phyloP scores from a whole-genome alignment of 169 alveolate genomes.

The Plasmodium inui region DNA sequence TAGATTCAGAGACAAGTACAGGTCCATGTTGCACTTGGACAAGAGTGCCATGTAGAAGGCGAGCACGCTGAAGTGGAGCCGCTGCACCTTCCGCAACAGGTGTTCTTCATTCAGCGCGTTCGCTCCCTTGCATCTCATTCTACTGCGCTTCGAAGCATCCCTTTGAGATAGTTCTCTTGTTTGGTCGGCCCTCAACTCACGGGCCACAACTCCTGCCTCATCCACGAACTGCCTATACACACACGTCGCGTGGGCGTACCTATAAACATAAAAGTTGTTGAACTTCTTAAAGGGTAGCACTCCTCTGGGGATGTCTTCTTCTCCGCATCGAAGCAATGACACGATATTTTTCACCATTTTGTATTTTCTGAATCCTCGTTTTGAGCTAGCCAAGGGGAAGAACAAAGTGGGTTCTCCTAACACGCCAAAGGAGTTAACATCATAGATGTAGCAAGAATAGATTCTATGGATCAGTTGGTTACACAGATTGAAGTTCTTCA shows the following conservation, averaged over 20 bases:
- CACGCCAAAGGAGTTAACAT: conserved; percentile 17
- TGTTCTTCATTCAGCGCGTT: neutral
- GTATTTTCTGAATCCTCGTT: neutral
- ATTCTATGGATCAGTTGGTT: conserved; percentile 55
- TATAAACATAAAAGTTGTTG: conserved; percentile 23
- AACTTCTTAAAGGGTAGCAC: neutral
- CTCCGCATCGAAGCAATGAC: neutral
- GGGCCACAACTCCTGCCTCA: neutral
- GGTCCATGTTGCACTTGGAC: neutral
- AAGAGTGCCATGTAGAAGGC: neutral
- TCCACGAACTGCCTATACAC: conserved; percentile 35
- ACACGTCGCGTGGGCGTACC: neutral
- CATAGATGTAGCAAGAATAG: conserved; percentile 23
- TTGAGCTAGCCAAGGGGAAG: conserved; percentile 1
- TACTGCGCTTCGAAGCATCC: neutral
- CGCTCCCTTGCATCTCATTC: neutral
- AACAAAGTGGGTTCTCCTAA: conserved; percentile 30
- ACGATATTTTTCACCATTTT: conserved; percentile 26
- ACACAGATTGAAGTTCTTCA: conserved; percentile 33
- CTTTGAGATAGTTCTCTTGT: neutral
- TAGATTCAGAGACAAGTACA: conserved; percentile 9
- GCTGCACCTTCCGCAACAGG: conserved; percentile 10
- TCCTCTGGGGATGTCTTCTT: neutral
- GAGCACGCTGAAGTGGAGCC: conserved; percentile 24
- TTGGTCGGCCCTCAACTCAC: neutral